Evolutionary conservation across 805 yeast genomes (phyloP), one percentile per base, ranked within the genome.

Genomic region (Schwanniomyces pseudopolymorphus): DNA sequence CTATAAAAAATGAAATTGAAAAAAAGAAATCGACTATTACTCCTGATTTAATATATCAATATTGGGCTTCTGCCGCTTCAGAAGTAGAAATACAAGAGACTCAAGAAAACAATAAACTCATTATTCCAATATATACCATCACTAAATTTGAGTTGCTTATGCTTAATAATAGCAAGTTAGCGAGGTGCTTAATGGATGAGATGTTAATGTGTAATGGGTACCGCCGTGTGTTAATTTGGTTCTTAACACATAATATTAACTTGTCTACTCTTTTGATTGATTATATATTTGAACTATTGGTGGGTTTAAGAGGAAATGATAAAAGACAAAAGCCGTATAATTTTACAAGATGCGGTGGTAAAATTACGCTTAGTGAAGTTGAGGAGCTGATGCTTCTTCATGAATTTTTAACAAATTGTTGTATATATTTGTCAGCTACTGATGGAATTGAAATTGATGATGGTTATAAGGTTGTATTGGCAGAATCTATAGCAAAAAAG

Each of bases 341-440:
- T 11, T 81, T 83, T 55, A 79, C 87, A 8, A 72, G 92, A 57
- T 68, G 70, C 51, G 91, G 90, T 0, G 45, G 66, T 0, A 43
- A 50, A 31, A 50, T 86, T 17, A 67, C 62, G 4, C 62, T 86
- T 28, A 78, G 86, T 13, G 80, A 75, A 9, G 72, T 83, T 41
- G 92, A 86, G 54, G 72, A 67, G 49, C 77, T 79, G 52, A 83
- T 85, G 89, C 57, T 87, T 11, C 60, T 87, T 31, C 90, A 85
- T 63, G 89, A 84, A 59, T 83, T 85, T 52, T 72, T 87, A 48
- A 72, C 81, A n/a, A 80, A 79, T 50, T 77, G 69, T 31, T 53
- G 58, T 20, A 52, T 53, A n/a, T 69, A 67, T 43, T 54, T 70
- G 13, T 55, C 64, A 3, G 66, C 70, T 0, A 51, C 63, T 5